Percentiles rank a stretch among this genome's conserved stretches.
Conservation (phyloP, 2,329 filamentous ascomycete species). For the Beauveria pseudobassiana region DNA sequence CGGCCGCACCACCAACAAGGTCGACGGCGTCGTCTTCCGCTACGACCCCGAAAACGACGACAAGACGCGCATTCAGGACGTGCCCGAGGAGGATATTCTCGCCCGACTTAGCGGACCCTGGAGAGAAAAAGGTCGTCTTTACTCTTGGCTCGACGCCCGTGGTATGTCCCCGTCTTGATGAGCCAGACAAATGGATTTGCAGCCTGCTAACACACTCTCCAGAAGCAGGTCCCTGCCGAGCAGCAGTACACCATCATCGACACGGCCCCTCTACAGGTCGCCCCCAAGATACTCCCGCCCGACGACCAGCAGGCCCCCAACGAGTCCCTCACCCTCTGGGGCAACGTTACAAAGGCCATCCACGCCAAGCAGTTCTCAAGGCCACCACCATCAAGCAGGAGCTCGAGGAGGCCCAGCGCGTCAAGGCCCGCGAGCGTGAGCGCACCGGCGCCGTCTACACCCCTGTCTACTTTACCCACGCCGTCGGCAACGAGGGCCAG, state of each 20-base stretch:
- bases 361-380: slow-evolving; percentile 69
- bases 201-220: not conserved
- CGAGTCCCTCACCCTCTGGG: slow-evolving; percentile 85
- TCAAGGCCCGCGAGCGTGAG: slow-evolving; percentile 75
- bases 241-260: slow-evolving; percentile 76
- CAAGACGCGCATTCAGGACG: slow-evolving; percentile 73
- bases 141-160: slow-evolving; percentile 52
- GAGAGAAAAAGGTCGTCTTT: slow-evolving; percentile 62
- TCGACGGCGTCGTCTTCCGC: slow-evolving; percentile 83
- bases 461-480: slow-evolving; percentile 77
- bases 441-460: slow-evolving; percentile 62
- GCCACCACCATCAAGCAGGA: slow-evolving; percentile 86
- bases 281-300: slow-evolving; percentile 73
- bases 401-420: slow-evolving; percentile 81
- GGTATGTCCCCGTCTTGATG: slow-evolving; percentile 38
- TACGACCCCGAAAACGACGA: slow-evolving; percentile 84
- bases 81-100: slow-evolving; percentile 76
- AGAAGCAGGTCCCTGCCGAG: slow-evolving; percentile 41
- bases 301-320: slow-evolving; percentile 73
- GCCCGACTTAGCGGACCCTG: slow-evolving; percentile 78
- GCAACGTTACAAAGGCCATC: slow-evolving; percentile 80
- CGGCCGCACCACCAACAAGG: slow-evolving; percentile 81
- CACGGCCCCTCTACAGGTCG: slow-evolving; percentile 72
- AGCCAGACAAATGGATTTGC: too few species aligned
- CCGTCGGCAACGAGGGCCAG: slow-evolving; percentile 47